phyloP scores from a whole-genome alignment of 345 rosid genomes.

The Lenwebbia sp. region DNA sequence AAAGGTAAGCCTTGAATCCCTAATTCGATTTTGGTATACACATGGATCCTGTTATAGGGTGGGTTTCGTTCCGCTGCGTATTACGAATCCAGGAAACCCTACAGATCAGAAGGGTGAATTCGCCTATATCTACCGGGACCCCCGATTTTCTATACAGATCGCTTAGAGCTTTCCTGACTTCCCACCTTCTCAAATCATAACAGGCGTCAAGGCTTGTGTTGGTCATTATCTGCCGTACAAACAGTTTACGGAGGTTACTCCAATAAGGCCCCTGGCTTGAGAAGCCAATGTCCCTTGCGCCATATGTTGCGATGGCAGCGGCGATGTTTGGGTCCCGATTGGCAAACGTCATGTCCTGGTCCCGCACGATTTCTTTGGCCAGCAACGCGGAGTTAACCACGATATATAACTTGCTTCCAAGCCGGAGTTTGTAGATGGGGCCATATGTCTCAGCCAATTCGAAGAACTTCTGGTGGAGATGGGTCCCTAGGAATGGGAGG shows the following conservation, averaged over 20 bases:
- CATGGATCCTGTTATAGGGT: too few species aligned
- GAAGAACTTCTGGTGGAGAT: too few species aligned
- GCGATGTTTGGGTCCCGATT: conserved; percentile 18
- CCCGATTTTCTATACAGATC: conserved; percentile 4
- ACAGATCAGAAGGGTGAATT: conserved; percentile 3
- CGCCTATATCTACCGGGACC: conserved; percentile 12
- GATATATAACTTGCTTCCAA: background rate
- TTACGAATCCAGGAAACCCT: too few species aligned
- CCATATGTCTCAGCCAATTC: too few species aligned
- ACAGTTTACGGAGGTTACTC: conserved; percentile 12
- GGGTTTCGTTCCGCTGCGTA: too few species aligned
- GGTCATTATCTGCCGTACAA: conserved; percentile 22
- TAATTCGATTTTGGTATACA: too few species aligned
- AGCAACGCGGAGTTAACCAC: conserved; percentile 22
- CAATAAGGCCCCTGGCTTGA: conserved; percentile 13
- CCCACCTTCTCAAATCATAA: conserved; percentile 11
- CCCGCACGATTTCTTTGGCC: conserved; percentile 24
- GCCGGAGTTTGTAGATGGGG: too few species aligned
- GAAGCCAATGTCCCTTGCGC: conserved; percentile 21
- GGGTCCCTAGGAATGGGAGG: too few species aligned
- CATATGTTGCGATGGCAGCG: background rate
- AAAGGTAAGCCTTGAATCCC: too few species aligned
- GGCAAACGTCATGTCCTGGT: conserved; percentile 18
- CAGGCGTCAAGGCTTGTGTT: conserved; percentile 15
- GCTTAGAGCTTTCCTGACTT: conserved; percentile 3